Base-by-base conservation (phyloP, 768 basidiomycete species). In the Trametopsis cervina region DNA sequence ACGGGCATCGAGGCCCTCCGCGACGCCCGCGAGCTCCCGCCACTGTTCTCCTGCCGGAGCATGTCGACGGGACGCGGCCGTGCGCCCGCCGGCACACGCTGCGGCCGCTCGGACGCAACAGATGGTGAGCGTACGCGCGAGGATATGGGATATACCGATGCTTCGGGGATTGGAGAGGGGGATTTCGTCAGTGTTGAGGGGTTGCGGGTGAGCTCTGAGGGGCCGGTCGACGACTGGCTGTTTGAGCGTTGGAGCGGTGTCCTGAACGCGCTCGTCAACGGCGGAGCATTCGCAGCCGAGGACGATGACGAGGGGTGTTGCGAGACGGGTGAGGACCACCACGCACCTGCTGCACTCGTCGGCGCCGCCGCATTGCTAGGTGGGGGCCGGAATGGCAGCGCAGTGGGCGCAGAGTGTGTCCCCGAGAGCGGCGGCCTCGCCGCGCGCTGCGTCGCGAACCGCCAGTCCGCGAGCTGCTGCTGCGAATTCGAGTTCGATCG, bases 351-450 rank as follows among this genome's bases (percentile, higher is more conserved):
- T 23, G 5, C 2, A 5, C 24, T 12, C 24, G 58, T 33, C 2
- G 49, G 17, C 10, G 45, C 25, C 2, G 57, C 42, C 35, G 51
- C 47, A 2, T 55, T 49, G 22, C 52, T 46, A 9, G 60, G 54
- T 15, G 57, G 56, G 20, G 59, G 57, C 23, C 61, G 57, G 50
- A 54, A 54, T 11, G 61, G 54, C 17, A 56, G 53, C 2, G 60
- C 41, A 20, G 53, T 47, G 12, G 57, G 52, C 22, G 58, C 47
- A 13, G 53, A 52, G 26, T 46, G 54, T 15, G 48, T 43, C 6
- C 46, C 42, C 18, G 49, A 51, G 12, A 59, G 56, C 24, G 52
- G 49, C n/a, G 59, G 61, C 4, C 61, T 54, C 17, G 54, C 47
- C 52, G 5, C 13, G 33, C 2, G 49, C 5, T 37, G 37, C 11